Evolutionary conservation across 2,329 filamentous ascomycete genomes (phyloP), one percentile per base, ranked within the genome.

Genomic region (Paecilomyces variotii): DNA sequence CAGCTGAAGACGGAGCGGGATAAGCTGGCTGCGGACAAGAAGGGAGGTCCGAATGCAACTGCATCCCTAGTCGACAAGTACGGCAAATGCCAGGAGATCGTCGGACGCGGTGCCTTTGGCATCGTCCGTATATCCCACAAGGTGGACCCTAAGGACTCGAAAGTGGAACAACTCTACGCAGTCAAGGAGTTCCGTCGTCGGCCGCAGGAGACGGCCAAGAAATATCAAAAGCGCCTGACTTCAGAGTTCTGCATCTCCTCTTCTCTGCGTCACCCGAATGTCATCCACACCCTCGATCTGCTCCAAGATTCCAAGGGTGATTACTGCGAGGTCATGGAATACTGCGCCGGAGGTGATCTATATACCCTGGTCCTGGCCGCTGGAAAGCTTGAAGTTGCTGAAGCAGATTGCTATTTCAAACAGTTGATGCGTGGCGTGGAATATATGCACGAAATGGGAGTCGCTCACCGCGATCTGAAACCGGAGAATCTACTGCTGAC

Each of bases 301-400:
- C 83, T 99, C 49, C 90, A 97, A 75, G 94, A 99, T 70, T 86
- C 93, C 67, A 97, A 97, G 77, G 94, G 94, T 60, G 91, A 96
- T 71, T 97, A 94, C 75, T 99, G 94, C 75, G 94, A 99, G 74
- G 94, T 99, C 56, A 99, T 99, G 94, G 94, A 99, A 76, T 99
- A 94, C 72, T 99, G 94, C 72, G 92, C 93, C 39, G 94, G 94
- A 61, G 94, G 94, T 60, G 94, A 99, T 72, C 81, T 99, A 26
- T 97, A 97, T 75, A 97, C 91, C 0, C 82, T 99, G 4, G 89
- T 99, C 24, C 84, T 97, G 30, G 87, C 94, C 5, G 91, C 91
- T 39, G 90, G 90, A 60, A 96, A 96, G 75, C 86, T 99, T 24
- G 92, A 77, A 72, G 90, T 95, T 30, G 81, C 86, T 61, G 94